phyloP scores from a whole-genome alignment of 169 alveolate genomes.

The Cyclospora cayetanensis region DNA sequence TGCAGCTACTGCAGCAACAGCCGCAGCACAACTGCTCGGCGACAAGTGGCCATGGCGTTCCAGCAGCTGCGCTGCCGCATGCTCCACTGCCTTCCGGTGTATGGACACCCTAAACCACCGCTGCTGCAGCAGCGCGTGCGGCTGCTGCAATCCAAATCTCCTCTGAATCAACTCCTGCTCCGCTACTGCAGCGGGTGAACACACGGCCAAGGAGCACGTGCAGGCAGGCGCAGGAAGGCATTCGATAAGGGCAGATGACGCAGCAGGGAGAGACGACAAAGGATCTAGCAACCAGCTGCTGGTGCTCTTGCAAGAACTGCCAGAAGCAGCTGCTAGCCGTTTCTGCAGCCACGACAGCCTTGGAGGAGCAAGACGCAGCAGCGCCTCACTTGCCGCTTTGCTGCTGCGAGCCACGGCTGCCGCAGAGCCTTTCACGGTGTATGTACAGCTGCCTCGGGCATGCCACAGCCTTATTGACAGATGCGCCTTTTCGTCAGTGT shows the following conservation, averaged over 20 bases:
- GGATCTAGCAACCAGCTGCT: conserved; percentile 56
- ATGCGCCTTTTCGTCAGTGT: neutral
- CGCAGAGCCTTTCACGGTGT: conserved; percentile 37
- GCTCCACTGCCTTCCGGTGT: conserved; percentile 5
- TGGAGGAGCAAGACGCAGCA: conserved; percentile 41
- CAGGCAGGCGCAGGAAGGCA: neutral
- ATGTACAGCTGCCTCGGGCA: conserved; percentile 23
- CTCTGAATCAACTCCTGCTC: conserved; percentile 33
- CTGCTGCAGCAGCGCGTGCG: conserved; percentile 57
- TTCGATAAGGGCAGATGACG: neutral
- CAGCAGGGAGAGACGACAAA: conserved; percentile 26
- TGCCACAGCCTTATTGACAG: neutral
- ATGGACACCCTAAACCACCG: conserved; percentile 38
- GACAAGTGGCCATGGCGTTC: neutral
- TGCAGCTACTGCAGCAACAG: conserved; percentile 58
- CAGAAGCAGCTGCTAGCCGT: neutral
- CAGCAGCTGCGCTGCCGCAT: conserved; percentile 52
- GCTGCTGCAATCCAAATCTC: conserved; percentile 17
- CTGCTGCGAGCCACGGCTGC: conserved; percentile 24
- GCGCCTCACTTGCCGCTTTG: conserved; percentile 24
- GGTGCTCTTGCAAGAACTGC: conserved; percentile 22
- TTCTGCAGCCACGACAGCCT: conserved; percentile 23
- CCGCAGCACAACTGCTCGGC: conserved; percentile 35
- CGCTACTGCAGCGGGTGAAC: conserved; percentile 1
- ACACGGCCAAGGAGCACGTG: conserved; percentile 25